phyloP scores from a whole-genome alignment of 2,329 filamentous ascomycete species.

The Pseudocercospora pini-densiflorae region DNA sequence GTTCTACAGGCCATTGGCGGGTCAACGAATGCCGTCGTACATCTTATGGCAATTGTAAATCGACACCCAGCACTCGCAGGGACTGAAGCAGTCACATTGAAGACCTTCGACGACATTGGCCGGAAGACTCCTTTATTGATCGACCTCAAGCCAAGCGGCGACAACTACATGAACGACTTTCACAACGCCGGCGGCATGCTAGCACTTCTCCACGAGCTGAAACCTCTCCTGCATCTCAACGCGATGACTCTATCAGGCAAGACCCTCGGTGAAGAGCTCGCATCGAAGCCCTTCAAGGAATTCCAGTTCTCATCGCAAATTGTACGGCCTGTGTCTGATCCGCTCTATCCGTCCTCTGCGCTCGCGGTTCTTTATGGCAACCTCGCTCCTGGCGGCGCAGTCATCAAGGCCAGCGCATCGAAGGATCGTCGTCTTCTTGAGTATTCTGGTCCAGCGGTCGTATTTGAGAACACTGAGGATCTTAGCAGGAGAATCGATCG shows the following conservation, averaged over 20 bases:
- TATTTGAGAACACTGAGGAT: constrained; percentile 55
- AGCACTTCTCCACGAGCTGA: constrained; percentile 52
- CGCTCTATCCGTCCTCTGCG: constrained; percentile 52
- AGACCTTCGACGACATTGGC: constrained; percentile 55
- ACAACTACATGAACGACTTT: constrained; percentile 61
- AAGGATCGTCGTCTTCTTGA: constrained; percentile 52
- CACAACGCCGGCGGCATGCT: constrained; percentile 59
- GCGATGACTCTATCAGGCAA: constrained; percentile 54
- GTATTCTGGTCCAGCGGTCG: constrained; percentile 52
- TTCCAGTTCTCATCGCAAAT: constrained; percentile 49
- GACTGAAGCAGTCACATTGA: constrained; percentile 45
- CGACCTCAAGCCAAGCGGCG: constrained; percentile 59
- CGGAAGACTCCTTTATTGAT: constrained; percentile 53
- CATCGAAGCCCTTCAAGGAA: constrained; percentile 47
- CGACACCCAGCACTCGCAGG: constrained; percentile 55
- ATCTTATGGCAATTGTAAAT: constrained; percentile 53
- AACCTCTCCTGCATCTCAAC: constrained; percentile 51
- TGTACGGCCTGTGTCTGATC: constrained; percentile 51
- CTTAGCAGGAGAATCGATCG: constrained; percentile 53
- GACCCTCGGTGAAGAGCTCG: constrained; percentile 53
- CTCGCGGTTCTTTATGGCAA: constrained; percentile 54
- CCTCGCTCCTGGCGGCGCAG: constrained; percentile 53
- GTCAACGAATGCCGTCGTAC: constrained; percentile 50
- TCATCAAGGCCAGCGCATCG: constrained; percentile 57
- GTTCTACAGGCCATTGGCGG: constrained; percentile 52